A percentile compares a stretch with the other conserved stretches of the same genome.
phyloP scores from a whole-genome alignment of 441 rosid species.

The Omphalea diandra region DNA sequence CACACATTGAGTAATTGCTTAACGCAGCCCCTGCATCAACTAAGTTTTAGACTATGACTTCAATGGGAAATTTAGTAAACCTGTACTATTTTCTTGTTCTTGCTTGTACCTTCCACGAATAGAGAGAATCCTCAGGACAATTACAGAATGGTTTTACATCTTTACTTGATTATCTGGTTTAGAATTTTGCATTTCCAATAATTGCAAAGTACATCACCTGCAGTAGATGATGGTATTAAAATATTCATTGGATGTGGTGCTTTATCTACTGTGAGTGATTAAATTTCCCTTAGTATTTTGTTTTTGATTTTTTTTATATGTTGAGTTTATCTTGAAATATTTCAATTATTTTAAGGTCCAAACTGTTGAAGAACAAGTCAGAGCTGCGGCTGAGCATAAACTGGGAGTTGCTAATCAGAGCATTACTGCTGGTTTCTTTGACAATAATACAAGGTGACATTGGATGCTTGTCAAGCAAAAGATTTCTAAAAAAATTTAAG shows the following conservation, averaged over 20 bases:
- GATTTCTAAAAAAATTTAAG: constrained; percentile 5
- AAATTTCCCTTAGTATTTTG: not conserved
- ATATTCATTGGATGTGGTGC: not conserved
- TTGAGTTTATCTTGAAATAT: constrained; percentile 5
- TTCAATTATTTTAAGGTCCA: constrained; percentile 47
- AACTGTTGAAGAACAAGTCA: constrained; percentile 96
- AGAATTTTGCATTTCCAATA: not conserved
- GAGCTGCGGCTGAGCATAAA: constrained; percentile 96
- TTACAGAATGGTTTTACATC: not conserved
- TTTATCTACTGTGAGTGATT: not conserved
- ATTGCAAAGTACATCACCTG: not conserved
- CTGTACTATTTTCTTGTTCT: not conserved
- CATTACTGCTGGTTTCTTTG: constrained; percentile 95
- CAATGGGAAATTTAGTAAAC: too few relatives aligned
- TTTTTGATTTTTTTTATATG: not conserved
- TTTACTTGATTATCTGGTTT: not conserved
- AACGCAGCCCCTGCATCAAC: too few relatives aligned
- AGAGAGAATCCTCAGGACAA: not conserved
- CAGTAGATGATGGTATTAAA: not conserved
- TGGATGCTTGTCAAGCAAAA: constrained; percentile 13
- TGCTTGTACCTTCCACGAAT: not conserved
- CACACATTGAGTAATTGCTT: too few relatives aligned
- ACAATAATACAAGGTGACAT: constrained; percentile 82
- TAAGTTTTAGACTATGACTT: too few relatives aligned
- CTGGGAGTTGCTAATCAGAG: constrained; percentile 98